Evolutionary conservation across 1,139 yeast genomes (phyloP), one percentile per base, ranked within the genome.

Genomic region (Suhomyces bokatorum): DNA sequence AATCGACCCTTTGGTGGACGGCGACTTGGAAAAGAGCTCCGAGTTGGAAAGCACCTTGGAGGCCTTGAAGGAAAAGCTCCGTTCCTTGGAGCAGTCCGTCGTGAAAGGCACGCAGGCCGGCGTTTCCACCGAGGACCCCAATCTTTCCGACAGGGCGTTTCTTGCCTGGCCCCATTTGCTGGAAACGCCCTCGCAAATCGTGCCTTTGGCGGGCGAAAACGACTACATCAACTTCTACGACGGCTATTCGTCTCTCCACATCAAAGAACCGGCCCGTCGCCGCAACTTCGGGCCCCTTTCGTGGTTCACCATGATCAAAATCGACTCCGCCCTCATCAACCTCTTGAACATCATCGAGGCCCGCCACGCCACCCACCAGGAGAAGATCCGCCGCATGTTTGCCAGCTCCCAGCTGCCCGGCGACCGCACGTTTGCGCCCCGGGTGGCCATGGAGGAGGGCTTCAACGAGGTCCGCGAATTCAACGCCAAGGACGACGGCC

Each of bases 171-270:
- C 42, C 11, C 44, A 27, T 24, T 31, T 26, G 32, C 11, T 15
- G 13, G 26, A 15, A 22, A 15, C 38, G 12, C 31, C 31, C 31
- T 11, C 28, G 24, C 22, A 6, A 20, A 30, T 12, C 16, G 34
- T 17, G 9, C 40, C 30, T 13, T 14, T 20, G 32, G 31, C 62
- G 2, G 49, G 57, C 5, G 43, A 49, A 10, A 49, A 53, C 17
- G 77, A 71, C 40, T 53, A 57, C 4, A 60, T 71, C 42, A 67
- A 62, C 42, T 70, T 73, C 45, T 63, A 56, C 47, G 60, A 60
- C n/a, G 66, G 67, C 3, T 67, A 68, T 46, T 52, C 59, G 13
- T 57, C 70, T 0, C 46, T 68, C 1, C 52, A 53, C 17, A 57
- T 56, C 35, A 56, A 58, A 37, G 70, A 61, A 24, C 64, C 66